Percentiles rank a stretch among this genome's conserved stretches.
Conservation (phyloP, 805 yeast species). For the Myxozyma geophila region DNA sequence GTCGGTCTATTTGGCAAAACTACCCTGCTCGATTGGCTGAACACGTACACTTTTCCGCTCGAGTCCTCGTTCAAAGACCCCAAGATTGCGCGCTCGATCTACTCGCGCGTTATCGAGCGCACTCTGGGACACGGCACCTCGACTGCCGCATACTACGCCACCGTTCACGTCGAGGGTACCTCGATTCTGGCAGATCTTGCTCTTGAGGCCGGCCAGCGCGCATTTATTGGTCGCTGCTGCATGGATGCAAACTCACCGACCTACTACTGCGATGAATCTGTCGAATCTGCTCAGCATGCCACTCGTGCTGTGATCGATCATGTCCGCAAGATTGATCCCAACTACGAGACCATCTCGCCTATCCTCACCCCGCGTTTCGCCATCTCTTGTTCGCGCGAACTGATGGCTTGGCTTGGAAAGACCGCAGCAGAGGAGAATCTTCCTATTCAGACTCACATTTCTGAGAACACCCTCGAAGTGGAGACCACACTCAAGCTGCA, state of each 20-base stretch:
- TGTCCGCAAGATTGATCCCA: slow-evolving; percentile 59
- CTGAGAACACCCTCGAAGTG: slow-evolving; percentile 78
- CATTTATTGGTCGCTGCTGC: slow-evolving; percentile 89
- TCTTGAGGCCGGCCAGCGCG: slow-evolving; percentile 74
- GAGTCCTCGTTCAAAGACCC: slow-evolving; percentile 69
- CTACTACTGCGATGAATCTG: slow-evolving; percentile 61
- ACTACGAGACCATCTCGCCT: slow-evolving; percentile 62
- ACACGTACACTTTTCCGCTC: slow-evolving; percentile 84
- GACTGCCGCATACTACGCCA: slow-evolving; percentile 88
- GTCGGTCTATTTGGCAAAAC: slow-evolving; percentile 81
- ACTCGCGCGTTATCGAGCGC: slow-evolving; percentile 65
- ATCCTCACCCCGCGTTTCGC: slow-evolving; percentile 94
- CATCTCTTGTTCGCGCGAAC: slow-evolving; percentile 72
- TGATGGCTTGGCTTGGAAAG: slow-evolving; percentile 67
- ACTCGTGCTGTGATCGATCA: slow-evolving; percentile 64
- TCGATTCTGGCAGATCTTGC: slow-evolving; percentile 76
- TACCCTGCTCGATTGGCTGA: slow-evolving; percentile 88
- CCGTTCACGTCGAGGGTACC: slow-evolving; percentile 78
- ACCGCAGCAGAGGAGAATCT: slow-evolving; percentile 55
- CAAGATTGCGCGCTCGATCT: slow-evolving; percentile 62
- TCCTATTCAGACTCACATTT: slow-evolving; percentile 88
- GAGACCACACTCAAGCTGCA: slow-evolving; percentile 71
- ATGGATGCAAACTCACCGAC: slow-evolving; percentile 86
- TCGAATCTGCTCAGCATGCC: slow-evolving; percentile 57
- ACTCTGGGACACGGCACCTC: slow-evolving; percentile 86